Evolutionary conservation across 78 protist species (phyloP).

Genomic region (Carpediemonas membranifera): DNA sequence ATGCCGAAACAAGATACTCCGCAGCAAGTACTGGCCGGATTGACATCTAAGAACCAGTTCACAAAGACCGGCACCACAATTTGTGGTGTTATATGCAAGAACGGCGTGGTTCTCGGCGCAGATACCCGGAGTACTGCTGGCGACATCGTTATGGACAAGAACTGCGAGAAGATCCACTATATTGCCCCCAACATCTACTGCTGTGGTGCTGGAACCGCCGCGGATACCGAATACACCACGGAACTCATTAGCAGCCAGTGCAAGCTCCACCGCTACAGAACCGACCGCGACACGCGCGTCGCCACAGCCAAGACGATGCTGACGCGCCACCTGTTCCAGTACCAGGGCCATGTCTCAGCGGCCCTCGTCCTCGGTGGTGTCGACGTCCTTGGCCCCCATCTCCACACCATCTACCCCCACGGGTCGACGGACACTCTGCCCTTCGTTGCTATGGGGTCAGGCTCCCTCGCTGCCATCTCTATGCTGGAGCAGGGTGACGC

Average conservation of each 20-base stretch:
- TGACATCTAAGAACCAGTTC: neutral
- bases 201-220: constrained; percentile 99
- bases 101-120: constrained; percentile 92
- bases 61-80: constrained; percentile 97
- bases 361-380: constrained; percentile 95
- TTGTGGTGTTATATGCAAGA: constrained; percentile 79
- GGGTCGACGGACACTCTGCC: constrained; percentile 83
- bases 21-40: too few relatives aligned
- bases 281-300: constrained; percentile 75
- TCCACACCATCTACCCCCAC: constrained; percentile 80
- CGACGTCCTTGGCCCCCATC: constrained; percentile 74
- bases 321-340: constrained; percentile 72
- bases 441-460: constrained; percentile 94
- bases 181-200: constrained; percentile 91
- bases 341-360: constrained; percentile 83
- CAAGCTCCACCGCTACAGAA: constrained; percentile 48
- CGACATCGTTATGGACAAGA: constrained; percentile 91
- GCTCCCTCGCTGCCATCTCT: constrained; percentile 93
- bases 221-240: constrained; percentile 79
- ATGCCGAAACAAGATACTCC: too few relatives aligned
- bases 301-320: constrained; percentile 74
- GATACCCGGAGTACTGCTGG: constrained; percentile 96
- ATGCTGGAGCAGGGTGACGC: too few relatives aligned
- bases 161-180: constrained; percentile 94
- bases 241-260: constrained; percentile 45